These are phyloP conservation scores for Chalaropsis ovoidea DNA, from an alignment of 2,329 filamentous ascomycete species.

Conservation along the genomic window DNA sequence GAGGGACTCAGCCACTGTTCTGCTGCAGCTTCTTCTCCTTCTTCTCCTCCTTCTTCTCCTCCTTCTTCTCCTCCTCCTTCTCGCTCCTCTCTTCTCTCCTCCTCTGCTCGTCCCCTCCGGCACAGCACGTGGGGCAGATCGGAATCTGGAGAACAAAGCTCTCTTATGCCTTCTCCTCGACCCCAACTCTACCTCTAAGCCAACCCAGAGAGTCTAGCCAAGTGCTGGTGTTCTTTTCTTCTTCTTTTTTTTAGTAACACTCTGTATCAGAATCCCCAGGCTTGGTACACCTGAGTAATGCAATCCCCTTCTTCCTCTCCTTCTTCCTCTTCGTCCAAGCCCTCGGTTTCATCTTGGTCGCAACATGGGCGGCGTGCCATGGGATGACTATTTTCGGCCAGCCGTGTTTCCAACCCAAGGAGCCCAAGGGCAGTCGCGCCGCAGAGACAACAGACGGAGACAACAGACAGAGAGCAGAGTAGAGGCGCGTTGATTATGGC, in stretches of 20 bases:
- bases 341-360: conserved; percentile 11
- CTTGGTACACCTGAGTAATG: too few relatives aligned
- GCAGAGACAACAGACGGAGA: not conserved
- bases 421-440: not conserved
- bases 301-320: too few relatives aligned
- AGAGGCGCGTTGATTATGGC: too few relatives aligned
- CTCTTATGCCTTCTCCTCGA: too few relatives aligned
- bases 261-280: not conserved
- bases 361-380: conserved; percentile 1
- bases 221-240: not conserved
- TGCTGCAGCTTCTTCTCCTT: not conserved
- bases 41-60: not conserved
- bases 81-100: not conserved
- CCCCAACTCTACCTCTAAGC: not conserved
- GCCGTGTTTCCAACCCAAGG: not conserved
- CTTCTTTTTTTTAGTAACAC: not conserved
- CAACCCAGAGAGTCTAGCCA: too few relatives aligned
- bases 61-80: not conserved
- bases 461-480: too few relatives aligned
- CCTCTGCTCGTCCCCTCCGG: not conserved
- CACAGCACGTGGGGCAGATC: not conserved
- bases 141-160: not conserved
- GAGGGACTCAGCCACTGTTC: conserved; percentile 14
- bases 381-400: conserved; percentile 6
- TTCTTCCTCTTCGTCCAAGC: not conserved